A percentile compares a stretch with the other conserved stretches of the same genome.
Evolutionary conservation across 371 early-diverging fungal genomes (phyloP).

Genomic region (Mucor racemosus): DNA sequence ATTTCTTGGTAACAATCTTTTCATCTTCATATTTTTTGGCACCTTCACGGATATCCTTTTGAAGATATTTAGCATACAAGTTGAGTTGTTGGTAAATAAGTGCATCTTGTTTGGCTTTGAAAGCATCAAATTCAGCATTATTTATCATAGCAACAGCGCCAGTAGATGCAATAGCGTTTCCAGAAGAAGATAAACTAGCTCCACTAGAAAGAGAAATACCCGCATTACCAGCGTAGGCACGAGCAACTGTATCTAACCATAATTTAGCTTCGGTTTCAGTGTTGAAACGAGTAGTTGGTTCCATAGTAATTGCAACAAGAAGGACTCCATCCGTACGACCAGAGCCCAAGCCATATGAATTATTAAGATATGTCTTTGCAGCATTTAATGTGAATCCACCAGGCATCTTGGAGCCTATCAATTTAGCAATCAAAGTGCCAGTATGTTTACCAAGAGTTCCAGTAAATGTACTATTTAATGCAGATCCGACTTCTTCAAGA

Average conservation of each 20-base stretch:
- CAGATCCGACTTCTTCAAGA: constrained; percentile 80
- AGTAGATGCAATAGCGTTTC: constrained; percentile 63
- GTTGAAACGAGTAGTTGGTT: constrained; percentile 84
- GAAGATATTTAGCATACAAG: constrained; percentile 86
- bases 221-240: constrained; percentile 79
- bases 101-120: constrained; percentile 80
- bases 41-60: constrained; percentile 84
- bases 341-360: constrained; percentile 82
- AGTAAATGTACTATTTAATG: constrained; percentile 64
- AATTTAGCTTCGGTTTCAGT: constrained; percentile 86
- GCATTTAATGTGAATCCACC: constrained; percentile 87
- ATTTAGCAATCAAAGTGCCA: constrained; percentile 75
- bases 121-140: constrained; percentile 85
- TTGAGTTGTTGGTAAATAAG: constrained; percentile 88
- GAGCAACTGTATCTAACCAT: constrained; percentile 84
- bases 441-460: constrained; percentile 90
- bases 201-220: constrained; percentile 80
- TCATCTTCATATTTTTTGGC: constrained; percentile 74
- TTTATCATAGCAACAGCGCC: constrained; percentile 76
- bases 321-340: constrained; percentile 84
- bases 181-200: constrained; percentile 65
- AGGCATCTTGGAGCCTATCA: constrained; percentile 92
- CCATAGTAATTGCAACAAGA: constrained; percentile 83
- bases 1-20: constrained; percentile 65
- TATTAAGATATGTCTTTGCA: constrained; percentile 74